Base-by-base conservation (phyloP, 345 rosid species). In the Salix udensis region DNA sequence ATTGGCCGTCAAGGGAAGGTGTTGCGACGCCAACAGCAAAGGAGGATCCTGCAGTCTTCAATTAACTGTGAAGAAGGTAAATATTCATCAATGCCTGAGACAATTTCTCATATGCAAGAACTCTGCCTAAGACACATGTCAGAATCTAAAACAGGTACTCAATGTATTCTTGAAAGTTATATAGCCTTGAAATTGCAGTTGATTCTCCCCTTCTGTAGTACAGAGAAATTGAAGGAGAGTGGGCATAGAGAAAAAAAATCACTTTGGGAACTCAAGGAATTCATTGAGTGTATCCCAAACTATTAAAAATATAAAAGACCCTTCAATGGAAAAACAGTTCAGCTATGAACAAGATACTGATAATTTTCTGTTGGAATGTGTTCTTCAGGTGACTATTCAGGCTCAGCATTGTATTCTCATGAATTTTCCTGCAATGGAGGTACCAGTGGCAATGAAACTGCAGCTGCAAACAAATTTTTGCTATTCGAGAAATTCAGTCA, bases 1-100 rank as follows among this genome's bases (percentile, higher is more conserved):
- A 85, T 95, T 85, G 98, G 97, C 55, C 92, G 96, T 67, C 98
- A 91, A 88, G 98, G 97, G 77, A 95, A 95, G 87, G 89, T 96
- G 65, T 72, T 88, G 79, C 96, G 96, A 19, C 92, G 97, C 34
- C 89, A 84, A 77, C 92, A 88, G 69, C 92, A 85, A 80, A 88
- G 88, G 85, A 87, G 86, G 84, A 62, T 83, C 69, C 75, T 85
- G 14, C 80, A 84, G 60, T 76, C 83, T 18, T 70, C 77, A 9
- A 19, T 42, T 70, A 61, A 36, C 67, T 61, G 28, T 26, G 73
- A 79, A 64, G 78, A 77, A 65, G 70, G 55, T 66, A 46, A 62
- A 68, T 34, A 62, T 64, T 60, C 69, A 44, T 70, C 74, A 31
- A 40, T 62, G 10, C 46, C 65, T 39, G 74, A 66, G 73, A 72